Conservation (phyloP, 2,329 filamentous ascomycete species). For the Aspergillus tanneri region DNA sequence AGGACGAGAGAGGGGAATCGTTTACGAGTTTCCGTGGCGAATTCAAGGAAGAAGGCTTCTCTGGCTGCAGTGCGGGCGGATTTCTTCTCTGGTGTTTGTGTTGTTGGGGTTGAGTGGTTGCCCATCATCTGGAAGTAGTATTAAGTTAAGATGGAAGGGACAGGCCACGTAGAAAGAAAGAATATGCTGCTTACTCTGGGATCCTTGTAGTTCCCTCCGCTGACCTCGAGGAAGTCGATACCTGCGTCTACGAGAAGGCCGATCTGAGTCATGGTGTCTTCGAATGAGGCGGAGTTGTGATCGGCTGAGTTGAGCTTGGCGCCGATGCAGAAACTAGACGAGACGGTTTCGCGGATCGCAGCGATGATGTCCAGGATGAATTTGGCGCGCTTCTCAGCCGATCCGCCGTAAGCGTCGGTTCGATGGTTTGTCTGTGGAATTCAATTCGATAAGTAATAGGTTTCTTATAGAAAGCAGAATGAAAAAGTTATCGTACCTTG, state of each 20-base stretch:
- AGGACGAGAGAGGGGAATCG: constrained; percentile 48
- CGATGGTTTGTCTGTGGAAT: constrained; percentile 51
- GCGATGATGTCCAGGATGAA: constrained; percentile 48
- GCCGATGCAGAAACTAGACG: constrained; percentile 46
- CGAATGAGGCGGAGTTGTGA: constrained; percentile 37
- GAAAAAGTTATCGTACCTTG: constrained; percentile 28
- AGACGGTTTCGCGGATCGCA: constrained; percentile 44
- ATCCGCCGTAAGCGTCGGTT: constrained; percentile 51
- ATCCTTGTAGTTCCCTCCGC: constrained; percentile 61
- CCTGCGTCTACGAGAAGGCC: constrained; percentile 42
- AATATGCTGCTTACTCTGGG: constrained; percentile 45
- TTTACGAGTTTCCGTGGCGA: constrained; percentile 54
- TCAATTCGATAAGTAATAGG: constrained; percentile 2
- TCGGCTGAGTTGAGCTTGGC: constrained; percentile 56
- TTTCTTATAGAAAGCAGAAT: not conserved
- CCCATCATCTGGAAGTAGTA: no score
- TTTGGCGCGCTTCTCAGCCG: constrained; percentile 46
- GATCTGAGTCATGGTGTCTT: constrained; percentile 60
- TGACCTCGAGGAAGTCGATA: constrained; percentile 68
- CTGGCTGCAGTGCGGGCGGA: constrained; percentile 52
- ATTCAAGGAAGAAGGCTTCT: constrained; percentile 69
- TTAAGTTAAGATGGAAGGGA: not conserved
- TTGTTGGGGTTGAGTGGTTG: constrained; percentile 18
- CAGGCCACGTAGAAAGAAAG: no score
- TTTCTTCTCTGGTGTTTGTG: constrained; percentile 9